Percentiles rank a stretch among this genome's conserved stretches.
phyloP scores from a whole-genome alignment of 2,329 filamentous ascomycete species.

The Phoma sp. region DNA sequence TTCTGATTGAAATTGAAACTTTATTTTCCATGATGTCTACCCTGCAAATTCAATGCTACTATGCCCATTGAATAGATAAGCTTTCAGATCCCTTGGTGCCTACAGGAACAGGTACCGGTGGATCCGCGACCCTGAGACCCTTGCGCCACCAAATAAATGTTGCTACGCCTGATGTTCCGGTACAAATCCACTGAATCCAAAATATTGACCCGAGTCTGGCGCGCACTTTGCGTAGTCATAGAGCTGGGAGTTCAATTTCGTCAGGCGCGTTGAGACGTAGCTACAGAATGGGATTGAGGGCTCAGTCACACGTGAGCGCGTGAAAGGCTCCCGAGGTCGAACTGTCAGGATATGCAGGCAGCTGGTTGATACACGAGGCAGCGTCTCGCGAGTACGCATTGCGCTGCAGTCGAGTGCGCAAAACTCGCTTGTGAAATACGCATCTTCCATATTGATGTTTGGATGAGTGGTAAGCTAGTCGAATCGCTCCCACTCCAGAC shows the following conservation, averaged over 20 bases:
- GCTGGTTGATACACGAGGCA: not conserved
- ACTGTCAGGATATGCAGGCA: conserved; percentile 6
- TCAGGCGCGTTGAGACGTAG: not conserved
- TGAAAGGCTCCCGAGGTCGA: conserved; percentile 3
- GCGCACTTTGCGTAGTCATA: not conserved
- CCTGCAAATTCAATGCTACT: too few relatives aligned
- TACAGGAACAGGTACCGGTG: too few relatives aligned
- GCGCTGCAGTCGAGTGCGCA: not conserved
- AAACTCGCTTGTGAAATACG: not conserved
- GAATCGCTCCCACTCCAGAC: conserved; percentile 7
- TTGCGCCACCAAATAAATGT: too few relatives aligned
- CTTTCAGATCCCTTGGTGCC: too few relatives aligned
- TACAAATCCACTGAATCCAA: too few relatives aligned
- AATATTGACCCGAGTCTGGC: not conserved
- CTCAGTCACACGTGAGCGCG: conserved; percentile 6
- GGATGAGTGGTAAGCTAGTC: conserved; percentile 5
- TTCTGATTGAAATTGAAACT: too few relatives aligned
- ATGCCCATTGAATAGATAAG: too few relatives aligned
- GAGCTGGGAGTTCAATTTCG: not conserved
- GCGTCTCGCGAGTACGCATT: not conserved
- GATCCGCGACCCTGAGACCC: too few relatives aligned
- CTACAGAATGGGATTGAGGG: not conserved
- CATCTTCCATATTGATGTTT: not conserved
- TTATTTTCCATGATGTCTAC: too few relatives aligned
- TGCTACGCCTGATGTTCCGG: too few relatives aligned